Evolutionary conservation across 257 asterid species (phyloP), one percentile per base, ranked within the genome.

Genomic region (Solanum bulbocastanum): DNA sequence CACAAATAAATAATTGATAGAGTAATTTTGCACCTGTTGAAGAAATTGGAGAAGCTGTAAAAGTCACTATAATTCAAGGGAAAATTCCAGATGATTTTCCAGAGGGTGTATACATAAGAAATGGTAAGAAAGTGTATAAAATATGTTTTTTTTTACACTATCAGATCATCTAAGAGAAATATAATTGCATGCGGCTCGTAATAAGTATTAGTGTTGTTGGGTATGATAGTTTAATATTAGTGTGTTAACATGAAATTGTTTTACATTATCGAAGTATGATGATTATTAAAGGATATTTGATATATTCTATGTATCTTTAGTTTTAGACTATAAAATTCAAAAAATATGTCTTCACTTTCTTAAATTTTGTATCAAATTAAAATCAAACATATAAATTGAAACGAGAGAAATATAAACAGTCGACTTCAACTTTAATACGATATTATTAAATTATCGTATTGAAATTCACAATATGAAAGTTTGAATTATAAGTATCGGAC

Each of bases 21-120:
- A 90, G 90, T 87, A 95, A 94, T 79, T 95, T 93, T 89, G 93
- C 91, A 74, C 97, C 97, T 5, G 96, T 94, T 2, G 96, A 94
- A 86, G 96, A 93, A 91, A 88, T 92, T 10, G 95, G 88, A 40
- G 91, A 89, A 86, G 90, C 91, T 5, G 84, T 89, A 20, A 14
- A 4, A n/a, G 90, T 89, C 44, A 71, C 85, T 12, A 76, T 72
- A 33, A 25, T 92, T 13, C 87, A 91, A n/a, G 96, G 97, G 15
- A 74, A 40, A 0, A 92, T 95, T 81, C 94, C 98, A 0, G 13
- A 89, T 84, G 92, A 91, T 89, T 95, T 95, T 87, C 96, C 96
- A 1, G 91, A 85, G 30, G 97, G 98, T 0, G 92, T 91, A 56
- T 94, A 95, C 89, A 65, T 95, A 65, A 90, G 97, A 93, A 94